Evolutionary conservation across 2,329 filamentous ascomycete genomes (phyloP).

Genomic region (Pseudogymnoascus sp.): DNA sequence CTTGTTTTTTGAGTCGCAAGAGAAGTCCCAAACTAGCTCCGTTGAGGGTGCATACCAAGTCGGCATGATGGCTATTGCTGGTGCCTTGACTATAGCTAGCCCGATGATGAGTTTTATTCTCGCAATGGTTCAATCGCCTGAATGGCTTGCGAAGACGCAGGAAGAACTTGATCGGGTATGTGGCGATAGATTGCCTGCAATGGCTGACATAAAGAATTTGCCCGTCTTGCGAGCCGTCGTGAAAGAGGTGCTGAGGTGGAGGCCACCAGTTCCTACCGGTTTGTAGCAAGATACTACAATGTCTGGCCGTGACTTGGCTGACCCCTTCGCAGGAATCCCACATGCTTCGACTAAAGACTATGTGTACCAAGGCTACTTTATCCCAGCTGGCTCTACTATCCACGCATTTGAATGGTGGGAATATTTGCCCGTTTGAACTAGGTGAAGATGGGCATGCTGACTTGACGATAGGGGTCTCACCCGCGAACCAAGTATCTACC

Average conservation of each 20-base stretch:
- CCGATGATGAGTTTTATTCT: conserved; percentile 14
- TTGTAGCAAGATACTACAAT: conserved; percentile 15
- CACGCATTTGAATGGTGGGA: conserved; percentile 46
- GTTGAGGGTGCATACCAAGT: conserved; percentile 39
- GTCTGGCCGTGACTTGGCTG: background rate
- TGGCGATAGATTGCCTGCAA: conserved; percentile 13
- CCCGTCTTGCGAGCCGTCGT: conserved; percentile 28
- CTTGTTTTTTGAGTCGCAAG: conserved; percentile 33
- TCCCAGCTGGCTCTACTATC: conserved; percentile 46
- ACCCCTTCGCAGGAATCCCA: conserved; percentile 36
- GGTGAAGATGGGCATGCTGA: background rate
- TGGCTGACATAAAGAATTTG: conserved; percentile 28
- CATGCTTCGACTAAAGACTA: conserved; percentile 47
- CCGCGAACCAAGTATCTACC: conserved; percentile 52
- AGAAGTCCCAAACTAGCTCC: conserved; percentile 25
- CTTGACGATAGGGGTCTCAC: conserved; percentile 40
- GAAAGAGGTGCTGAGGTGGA: conserved; percentile 30
- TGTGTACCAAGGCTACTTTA: conserved; percentile 46
- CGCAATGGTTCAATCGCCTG: conserved; percentile 14
- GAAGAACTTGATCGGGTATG: conserved; percentile 14
- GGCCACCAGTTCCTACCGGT: conserved; percentile 47
- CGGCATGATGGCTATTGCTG: conserved; percentile 42
- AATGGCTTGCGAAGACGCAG: conserved; percentile 12
- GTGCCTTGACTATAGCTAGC: conserved; percentile 19
- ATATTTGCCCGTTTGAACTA: background rate